Conservation (phyloP, 495 filamentous ascomycete genomes). For the Glonium stellatum region DNA sequence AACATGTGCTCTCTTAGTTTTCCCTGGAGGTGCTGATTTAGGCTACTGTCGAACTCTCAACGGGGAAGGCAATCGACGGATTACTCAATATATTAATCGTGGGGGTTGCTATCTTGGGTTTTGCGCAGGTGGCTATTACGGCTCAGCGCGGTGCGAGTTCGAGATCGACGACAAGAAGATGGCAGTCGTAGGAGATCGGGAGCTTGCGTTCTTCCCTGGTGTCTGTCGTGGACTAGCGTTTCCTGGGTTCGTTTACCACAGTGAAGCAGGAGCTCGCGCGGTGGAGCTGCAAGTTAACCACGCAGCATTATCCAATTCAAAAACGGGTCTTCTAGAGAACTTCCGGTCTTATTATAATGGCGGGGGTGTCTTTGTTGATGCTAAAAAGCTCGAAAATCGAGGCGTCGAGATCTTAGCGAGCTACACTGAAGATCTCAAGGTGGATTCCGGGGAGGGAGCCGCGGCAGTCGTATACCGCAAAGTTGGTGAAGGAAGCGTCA, state of each 20-base stretch:
- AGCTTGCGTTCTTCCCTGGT: constrained; percentile 83
- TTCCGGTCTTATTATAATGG: constrained; percentile 90
- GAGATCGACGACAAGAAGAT: constrained; percentile 75
- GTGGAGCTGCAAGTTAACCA: constrained; percentile 60
- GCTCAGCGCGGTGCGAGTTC: constrained; percentile 72
- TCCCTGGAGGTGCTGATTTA: constrained; percentile 92
- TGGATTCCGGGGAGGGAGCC: constrained; percentile 60
- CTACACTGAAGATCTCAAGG: constrained; percentile 68
- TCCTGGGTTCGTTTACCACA: constrained; percentile 82
- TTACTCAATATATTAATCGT: constrained; percentile 74
- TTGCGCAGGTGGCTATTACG: constrained; percentile 95
- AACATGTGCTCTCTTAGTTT: constrained; percentile 80
- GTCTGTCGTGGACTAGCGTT: constrained; percentile 83
- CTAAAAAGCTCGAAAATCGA: constrained; percentile 50
- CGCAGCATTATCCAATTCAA: constrained; percentile 44
- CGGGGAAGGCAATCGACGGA: constrained; percentile 76
- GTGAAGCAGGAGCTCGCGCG: constrained; percentile 77
- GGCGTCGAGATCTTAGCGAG: constrained; percentile 77
- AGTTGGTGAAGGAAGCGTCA: constrained; percentile 71
- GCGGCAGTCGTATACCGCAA: constrained; percentile 86
- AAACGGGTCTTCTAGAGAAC: constrained; percentile 46
- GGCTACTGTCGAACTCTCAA: constrained; percentile 86
- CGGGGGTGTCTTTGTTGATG: constrained; percentile 89
- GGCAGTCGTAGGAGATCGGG: constrained; percentile 80
- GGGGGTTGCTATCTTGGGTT: constrained; percentile 85